Evolutionary conservation across 163 green algal species (phyloP), one percentile per base, ranked within the genome.

Genomic region (Coccomyxa subellipsoidea): DNA sequence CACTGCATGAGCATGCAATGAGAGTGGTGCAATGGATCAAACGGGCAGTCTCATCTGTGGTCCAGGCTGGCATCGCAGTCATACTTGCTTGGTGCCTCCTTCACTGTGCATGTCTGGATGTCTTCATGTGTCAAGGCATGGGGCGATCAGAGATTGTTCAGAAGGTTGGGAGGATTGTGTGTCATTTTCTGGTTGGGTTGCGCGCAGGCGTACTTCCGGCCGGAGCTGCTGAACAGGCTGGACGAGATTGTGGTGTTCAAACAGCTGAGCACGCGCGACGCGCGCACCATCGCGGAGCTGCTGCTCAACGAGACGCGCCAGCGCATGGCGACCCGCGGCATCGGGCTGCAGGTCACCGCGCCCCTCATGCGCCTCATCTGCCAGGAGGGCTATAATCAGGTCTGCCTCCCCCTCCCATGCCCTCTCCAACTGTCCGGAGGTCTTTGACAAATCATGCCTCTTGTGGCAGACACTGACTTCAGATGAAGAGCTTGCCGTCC

Each of bases 191-290:
- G 76, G 23, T n/a, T 32, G 32, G 34, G 25, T 31, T 80, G 76
- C 6, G 37, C 76, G n/a, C 83, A 87, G 79, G 73, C 77, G 15
- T 94, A 95, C 89, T 97, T 96, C 91, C 76, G 87, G 69, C 94
- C 94, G 12, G 94, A 97, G 89, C 84, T 97, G 81, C 86, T 97
- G 75, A 96, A 96, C 88, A 83, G 92, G 36, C 86, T 97, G 77
- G 94, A 97, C 83, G 93, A 97, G 83, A 79, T 91, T 76, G 86
- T 96, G 4, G 90, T 96, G 15, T 96, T 96, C 88, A 82, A 89
- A n/a, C 89, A 86, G 80, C 89, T 96, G 54, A 69, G 81, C 23
- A 81, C 80, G 8, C 25, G 54, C 0, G 85, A 92, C 47, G 84
- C 93, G 72, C 72, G 81, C 37, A 18, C 29, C 35, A 89, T 90